Evolutionary conservation across 768 basidiomycete genomes (phyloP), one percentile per base, ranked within the genome.

Genomic region (Tricholoma furcatifolium): DNA sequence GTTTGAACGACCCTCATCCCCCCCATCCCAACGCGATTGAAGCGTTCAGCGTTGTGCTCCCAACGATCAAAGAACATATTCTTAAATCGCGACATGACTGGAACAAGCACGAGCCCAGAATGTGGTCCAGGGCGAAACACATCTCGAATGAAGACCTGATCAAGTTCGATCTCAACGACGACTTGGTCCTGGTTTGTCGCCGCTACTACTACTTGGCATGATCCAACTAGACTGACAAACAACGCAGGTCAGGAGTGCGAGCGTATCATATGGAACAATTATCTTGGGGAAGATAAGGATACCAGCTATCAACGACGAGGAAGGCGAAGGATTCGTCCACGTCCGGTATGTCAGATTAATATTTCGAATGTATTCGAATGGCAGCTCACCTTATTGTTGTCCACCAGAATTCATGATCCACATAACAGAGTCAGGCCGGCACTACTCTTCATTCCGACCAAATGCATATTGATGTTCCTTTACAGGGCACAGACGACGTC

Each of bases 251-350:
- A 74, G 86, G 50, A 84, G 80, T 60, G 86, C 77, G 4, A 55
- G 67, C 34, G 84, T 83, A 31, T 76, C 83, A 12, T 77, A 91
- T 65, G 89, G 89, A 14, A 81, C 77, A 9, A 80, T 91, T 51
- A 80, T 92, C 54, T 65, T 92, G 10, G 88, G 90, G 23, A 90
- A 91, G 75, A 79, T 91, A 65, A 79, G 78, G 60, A 75, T 91
- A 41, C 85, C 87, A 7, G 85, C 79, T 18, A 70, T 89, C 48
- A 72, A 79, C 6, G 87, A 88, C 61, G 72, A 65, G 27, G 70
- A 80, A 60, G 86, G 88, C 24, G 74, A 75, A 59, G 88, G 88
- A 10, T 88, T 77, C 61, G 60, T 90, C 48, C 87, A 91, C 58
- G 80, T 90, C 63, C 80, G 87, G 87, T 88, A 59, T n/a, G n/a